Evolutionary conservation across 306 rosid genomes (phyloP).

Genomic region (Fragaria nilgerrensis): DNA sequence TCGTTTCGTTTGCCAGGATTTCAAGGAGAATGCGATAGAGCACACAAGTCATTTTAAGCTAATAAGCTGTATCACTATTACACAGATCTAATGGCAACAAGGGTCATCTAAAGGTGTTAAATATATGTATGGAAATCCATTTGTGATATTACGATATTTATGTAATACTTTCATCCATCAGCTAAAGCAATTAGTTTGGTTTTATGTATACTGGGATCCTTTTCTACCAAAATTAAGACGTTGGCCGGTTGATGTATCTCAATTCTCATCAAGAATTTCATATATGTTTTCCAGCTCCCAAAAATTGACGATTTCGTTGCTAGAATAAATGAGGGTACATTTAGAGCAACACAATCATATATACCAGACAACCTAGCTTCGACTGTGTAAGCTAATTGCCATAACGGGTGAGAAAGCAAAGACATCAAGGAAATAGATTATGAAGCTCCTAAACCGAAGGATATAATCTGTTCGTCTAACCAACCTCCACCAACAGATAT

Average conservation of each 20-base stretch:
- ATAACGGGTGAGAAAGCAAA: not conserved
- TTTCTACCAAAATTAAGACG: not conserved
- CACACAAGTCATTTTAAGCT: not conserved
- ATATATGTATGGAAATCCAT: not conserved
- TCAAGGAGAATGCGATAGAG: constrained; percentile 10
- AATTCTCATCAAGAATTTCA: not conserved
- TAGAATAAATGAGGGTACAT: too few relatives aligned
- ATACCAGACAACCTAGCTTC: not conserved
- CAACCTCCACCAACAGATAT: not conserved
- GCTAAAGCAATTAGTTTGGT: not conserved
- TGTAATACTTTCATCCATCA: not conserved
- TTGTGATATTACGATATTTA: not conserved
- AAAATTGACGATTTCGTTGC: not conserved
- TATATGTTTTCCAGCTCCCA: not conserved
- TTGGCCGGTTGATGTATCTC: not conserved
- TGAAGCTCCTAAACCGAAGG: not conserved
- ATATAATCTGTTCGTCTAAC: too few relatives aligned
- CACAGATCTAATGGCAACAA: not conserved
- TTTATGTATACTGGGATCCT: not conserved
- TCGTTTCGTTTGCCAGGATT: constrained; percentile 20
- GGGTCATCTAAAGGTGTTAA: not conserved
- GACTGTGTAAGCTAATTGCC: not conserved
- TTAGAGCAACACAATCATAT: too few relatives aligned
- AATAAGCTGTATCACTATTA: not conserved
- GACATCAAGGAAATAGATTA: not conserved